Base-by-base conservation (phyloP, 2,329 filamentous ascomycete genomes). In the Hypoxylon sp. region DNA sequence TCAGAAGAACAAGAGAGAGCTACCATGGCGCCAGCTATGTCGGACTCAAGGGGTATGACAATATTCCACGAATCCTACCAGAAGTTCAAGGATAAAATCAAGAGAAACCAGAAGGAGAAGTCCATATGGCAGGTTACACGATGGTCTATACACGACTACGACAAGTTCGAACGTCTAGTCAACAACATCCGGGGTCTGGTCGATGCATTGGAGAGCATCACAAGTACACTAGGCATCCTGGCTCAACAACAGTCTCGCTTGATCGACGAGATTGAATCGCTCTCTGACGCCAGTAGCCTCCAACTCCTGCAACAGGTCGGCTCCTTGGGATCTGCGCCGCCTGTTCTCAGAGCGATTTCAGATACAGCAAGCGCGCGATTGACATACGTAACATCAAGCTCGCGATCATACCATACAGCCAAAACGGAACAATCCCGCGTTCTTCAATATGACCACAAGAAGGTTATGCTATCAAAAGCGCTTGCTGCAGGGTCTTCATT, bases 201-300 rank as follows among this genome's bases (percentile, higher is more conserved):
- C 12, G 25, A 40, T n/a, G 36, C 36, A 27, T n/a, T 40, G 25
- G 36, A 40, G 25, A 40, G 36, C n/a, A 40, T 40, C 9, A 40
- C 36, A 4, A 29, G 36, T 16, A 25, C 25, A n/a, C 36, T 40
- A 11, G 36, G 36, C 15, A 20, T 40, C 8, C 26, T 30, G 8
- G 36, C 23, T 7, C 23, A 40, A 40, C 36, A 40, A 6, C 36
- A 40, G 23, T 40, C 36, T 13, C 16, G 12, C 7, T 20, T 40
- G 25, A 20, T 40, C 8, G 25, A 40, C 9, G 36, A 40, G 16
- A 40, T 40, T 16, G 36, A 40, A 12, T 29, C 36, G 6, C 23
- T 40, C 23, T 40, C 36, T 7, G 36, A 40, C 20, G 11, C 36
- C 5, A 20, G 23, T 15, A 40, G 36, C 20, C 16, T 40, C 9